Base-by-base conservation (phyloP, 2,329 filamentous ascomycete genomes). In the Zymoseptoria tritici region DNA sequence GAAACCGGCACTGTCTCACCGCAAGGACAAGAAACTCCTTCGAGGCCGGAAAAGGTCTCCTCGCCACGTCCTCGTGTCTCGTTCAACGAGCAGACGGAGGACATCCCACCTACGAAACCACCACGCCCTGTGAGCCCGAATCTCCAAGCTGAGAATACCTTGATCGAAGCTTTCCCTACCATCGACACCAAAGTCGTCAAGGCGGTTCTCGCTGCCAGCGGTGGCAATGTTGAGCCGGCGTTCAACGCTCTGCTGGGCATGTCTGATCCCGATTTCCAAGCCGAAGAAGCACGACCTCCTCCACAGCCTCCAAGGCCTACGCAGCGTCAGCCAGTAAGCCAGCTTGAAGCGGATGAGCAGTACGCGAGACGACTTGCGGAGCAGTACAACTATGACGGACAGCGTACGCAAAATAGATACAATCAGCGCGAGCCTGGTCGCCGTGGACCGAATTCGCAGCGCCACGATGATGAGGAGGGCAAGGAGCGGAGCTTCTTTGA, bases 351-450 rank as follows among this genome's bases (percentile, higher is more conserved):
- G 42, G 93, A 97, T 74, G 93, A 97, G 74, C 80, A 88, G 66
- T 96, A 96, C 75, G 93, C 93, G 36, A 88, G 94, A 62, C 92
- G 95, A 75, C 84, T 99, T 31, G 92, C 93, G 1, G 88, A 97
- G 74, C 91, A 97, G 68, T 97, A 92, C 76, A 86, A 82, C 60
- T 63, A 57, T 22, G 63, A 60, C 19, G 62, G 64, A 9, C 79
- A 55, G 29, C 59, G 64, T 2, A 62, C 65, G n/a, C 63, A 66
- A 26, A 63, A 59, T 26, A 61, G 62, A 36, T 73, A 73, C 66
- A 73, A 68, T 68, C 61, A 70, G 63, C 73, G 70, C 66, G 73
- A 66, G 68, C 75, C 68, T 64, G 73, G 49, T 65, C 71, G 60
- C 11, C 66, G 70, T 24, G 66, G 66, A 24, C 70, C 70, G 6